These are phyloP conservation scores for Backusella morwellensis DNA, from an alignment of 192 early-diverging fungal genomes.

Conservation along the genomic window DNA sequence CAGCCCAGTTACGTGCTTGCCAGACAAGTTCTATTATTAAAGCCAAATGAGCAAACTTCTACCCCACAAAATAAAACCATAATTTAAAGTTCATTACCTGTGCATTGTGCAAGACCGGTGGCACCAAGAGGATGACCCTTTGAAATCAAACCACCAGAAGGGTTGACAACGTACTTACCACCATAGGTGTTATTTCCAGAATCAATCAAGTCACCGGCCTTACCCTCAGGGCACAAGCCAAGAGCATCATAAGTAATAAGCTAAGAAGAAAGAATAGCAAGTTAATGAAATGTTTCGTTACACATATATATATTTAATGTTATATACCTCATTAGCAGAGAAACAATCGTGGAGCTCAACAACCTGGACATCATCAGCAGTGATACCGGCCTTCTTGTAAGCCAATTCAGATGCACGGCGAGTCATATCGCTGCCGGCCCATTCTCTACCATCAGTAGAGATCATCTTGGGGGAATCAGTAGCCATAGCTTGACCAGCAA, in stretches of 20 bases:
- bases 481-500: slow-evolving; percentile 66
- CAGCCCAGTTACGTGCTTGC: slow-evolving; percentile 65
- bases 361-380: slow-evolving; percentile 59
- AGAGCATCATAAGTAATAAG: slow-evolving; percentile 71
- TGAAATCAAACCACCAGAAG: slow-evolving; percentile 70
- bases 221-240: slow-evolving; percentile 59
- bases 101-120: slow-evolving; percentile 76
- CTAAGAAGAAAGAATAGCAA: background rate
- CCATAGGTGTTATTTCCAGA: slow-evolving; percentile 55
- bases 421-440: slow-evolving; percentile 69
- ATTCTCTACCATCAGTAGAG: slow-evolving; percentile 49
- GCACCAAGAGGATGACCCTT: slow-evolving; percentile 78
- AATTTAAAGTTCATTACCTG: slow-evolving; percentile 32
- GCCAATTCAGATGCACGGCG: slow-evolving; percentile 53
- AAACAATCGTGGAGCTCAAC: slow-evolving; percentile 79
- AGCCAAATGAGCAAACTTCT: background rate
- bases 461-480: slow-evolving; percentile 67
- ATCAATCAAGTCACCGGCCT: slow-evolving; percentile 61
- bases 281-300: slow-evolving; percentile 27
- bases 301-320: background rate
- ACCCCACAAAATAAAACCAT: background rate
- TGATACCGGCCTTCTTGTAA: slow-evolving; percentile 58
- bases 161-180: slow-evolving; percentile 67
- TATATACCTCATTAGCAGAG: slow-evolving; percentile 61
- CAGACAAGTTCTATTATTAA: slow-evolving; percentile 40